Conservation (phyloP, 2,329 filamentous ascomycete genomes). For the Penicillium paneum region DNA sequence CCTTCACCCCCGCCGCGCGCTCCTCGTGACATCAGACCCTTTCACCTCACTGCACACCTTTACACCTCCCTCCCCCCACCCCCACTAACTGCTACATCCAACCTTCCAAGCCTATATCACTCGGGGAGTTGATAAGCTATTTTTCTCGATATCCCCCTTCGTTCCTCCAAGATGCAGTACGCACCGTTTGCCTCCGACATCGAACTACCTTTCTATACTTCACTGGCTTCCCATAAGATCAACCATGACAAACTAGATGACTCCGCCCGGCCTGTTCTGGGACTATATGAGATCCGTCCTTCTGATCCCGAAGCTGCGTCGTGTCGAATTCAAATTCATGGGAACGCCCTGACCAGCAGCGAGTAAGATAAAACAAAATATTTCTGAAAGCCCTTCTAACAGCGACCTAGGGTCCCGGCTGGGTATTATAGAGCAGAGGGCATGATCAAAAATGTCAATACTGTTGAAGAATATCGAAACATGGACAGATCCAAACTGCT, state of each 20-base stretch:
- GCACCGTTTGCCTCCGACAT: conserved; percentile 91
- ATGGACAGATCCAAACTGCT: conserved; percentile 76
- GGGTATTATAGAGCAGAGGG: conserved; percentile 81
- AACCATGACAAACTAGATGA: conserved; percentile 97
- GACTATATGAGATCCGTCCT: conserved; percentile 80
- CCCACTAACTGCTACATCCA: neutral
- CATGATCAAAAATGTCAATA: conserved; percentile 94
- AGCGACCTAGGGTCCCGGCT: conserved; percentile 56
- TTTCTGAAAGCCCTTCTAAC: conserved; percentile 4
- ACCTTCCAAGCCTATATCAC: neutral
- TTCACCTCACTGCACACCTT: neutral
- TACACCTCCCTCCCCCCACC: neutral
- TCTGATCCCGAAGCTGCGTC: conserved; percentile 69
- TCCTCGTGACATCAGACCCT: neutral
- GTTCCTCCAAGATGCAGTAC: conserved; percentile 59
- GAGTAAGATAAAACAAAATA: conserved; percentile 58
- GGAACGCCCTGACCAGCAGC: conserved; percentile 77
- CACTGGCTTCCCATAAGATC: conserved; percentile 89
- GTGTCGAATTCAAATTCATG: conserved; percentile 85
- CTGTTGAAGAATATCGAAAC: conserved; percentile 85
- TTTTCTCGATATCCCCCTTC: neutral
- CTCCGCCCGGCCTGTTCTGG: conserved; percentile 79
- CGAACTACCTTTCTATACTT: conserved; percentile 90
- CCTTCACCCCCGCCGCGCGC: neutral
- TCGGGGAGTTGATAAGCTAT: neutral